Evolutionary conservation across 306 rosid species (phyloP).

Genomic region (Calophaca sinica): DNA sequence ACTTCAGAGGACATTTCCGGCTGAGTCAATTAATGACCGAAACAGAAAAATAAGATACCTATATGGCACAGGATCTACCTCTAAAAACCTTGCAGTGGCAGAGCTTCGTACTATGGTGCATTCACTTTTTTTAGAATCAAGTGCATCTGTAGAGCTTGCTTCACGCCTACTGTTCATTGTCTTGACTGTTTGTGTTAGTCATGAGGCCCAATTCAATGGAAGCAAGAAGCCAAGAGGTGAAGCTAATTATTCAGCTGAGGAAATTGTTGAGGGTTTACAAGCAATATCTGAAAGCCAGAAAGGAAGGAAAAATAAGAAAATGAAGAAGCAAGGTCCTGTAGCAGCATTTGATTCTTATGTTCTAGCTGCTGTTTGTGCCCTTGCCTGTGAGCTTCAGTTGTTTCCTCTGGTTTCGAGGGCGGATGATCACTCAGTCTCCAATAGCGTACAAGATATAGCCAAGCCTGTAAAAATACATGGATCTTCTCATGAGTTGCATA

Average conservation of each 20-base stretch:
- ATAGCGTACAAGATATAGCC: conserved; percentile 48
- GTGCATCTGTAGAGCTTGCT: conserved; percentile 89
- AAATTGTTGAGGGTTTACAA: conserved; percentile 57
- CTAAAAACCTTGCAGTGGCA: conserved; percentile 90
- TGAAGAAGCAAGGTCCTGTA: conserved; percentile 81
- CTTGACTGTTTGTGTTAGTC: conserved; percentile 93
- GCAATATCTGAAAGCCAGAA: conserved; percentile 58
- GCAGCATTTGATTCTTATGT: conserved; percentile 94
- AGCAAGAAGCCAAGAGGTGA: conserved; percentile 76
- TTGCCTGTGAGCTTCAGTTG: conserved; percentile 87
- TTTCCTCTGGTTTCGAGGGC: conserved; percentile 74
- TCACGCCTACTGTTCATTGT: conserved; percentile 90
- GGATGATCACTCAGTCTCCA: conserved; percentile 53
- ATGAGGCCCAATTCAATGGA: conserved; percentile 78
- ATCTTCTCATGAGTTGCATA: conserved; percentile 58
- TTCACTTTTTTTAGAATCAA: conserved; percentile 88
- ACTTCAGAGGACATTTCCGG: conserved; percentile 85
- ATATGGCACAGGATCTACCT: conserved; percentile 66
- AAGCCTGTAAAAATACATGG: conserved; percentile 66
- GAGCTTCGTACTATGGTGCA: conserved; percentile 97
- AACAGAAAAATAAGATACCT: conserved; percentile 75
- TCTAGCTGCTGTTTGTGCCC: conserved; percentile 93
- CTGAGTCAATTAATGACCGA: conserved; percentile 69
- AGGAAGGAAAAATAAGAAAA: conserved; percentile 57
- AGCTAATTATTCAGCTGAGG: conserved; percentile 57